A percentile compares a stretch with the other conserved stretches of the same genome.
Evolutionary conservation across 169 alveolate genomes (phyloP).

Genomic region (Plasmodium malariae): DNA sequence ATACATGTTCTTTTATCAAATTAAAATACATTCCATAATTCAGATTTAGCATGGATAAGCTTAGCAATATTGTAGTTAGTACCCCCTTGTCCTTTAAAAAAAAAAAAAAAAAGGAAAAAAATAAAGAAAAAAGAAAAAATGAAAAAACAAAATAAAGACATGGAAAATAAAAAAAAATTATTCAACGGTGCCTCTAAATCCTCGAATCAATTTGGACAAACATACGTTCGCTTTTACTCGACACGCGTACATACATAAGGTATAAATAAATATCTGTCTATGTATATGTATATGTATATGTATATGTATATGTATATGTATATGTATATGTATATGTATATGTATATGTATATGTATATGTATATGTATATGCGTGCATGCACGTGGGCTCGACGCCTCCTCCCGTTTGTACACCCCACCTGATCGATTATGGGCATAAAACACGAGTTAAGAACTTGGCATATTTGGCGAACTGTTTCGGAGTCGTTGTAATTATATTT

Average conservation of each 20-base stretch:
- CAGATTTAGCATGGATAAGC: slow-evolving; percentile 29
- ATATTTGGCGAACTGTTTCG: slow-evolving; percentile 19
- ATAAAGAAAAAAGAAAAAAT: background rate
- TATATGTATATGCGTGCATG: background rate
- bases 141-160: no score
- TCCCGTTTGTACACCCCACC: background rate
- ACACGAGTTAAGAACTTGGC: background rate
- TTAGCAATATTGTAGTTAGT: slow-evolving; percentile 50
- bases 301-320: no score
- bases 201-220: no score
- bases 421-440: slow-evolving; percentile 41
- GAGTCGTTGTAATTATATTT: slow-evolving; percentile 54
- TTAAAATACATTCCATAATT: slow-evolving; percentile 4
- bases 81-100: slow-evolving; percentile 62
- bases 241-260: no score
- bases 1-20: slow-evolving; percentile 24
- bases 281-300: no score
- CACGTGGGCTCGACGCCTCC: no score
- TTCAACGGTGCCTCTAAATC: no score
- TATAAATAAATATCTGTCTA: no score
- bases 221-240: no score
- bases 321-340: no score
- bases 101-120: background rate
- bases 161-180: no score
- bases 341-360: no score